These are phyloP conservation scores for Elaphomyces granulatus DNA, from an alignment of 495 filamentous ascomycete species.

Conservation along the genomic window DNA sequence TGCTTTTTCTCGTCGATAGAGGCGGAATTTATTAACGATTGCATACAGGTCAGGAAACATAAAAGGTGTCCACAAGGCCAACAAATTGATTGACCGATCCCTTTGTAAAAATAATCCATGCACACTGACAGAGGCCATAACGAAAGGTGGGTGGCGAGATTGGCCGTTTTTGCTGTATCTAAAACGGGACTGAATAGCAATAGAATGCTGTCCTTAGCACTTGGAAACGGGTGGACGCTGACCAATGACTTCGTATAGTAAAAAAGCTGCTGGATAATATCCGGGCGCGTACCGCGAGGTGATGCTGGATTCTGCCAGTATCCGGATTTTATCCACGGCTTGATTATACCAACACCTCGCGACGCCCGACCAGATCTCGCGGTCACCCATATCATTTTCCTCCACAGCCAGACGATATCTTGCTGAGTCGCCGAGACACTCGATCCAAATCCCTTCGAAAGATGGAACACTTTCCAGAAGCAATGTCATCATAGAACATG, in stretches of 20 bases:
- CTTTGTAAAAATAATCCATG: constrained; percentile 54
- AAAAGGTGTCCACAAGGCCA: constrained; percentile 34
- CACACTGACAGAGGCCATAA: constrained; percentile 43
- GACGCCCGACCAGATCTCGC: constrained; percentile 66
- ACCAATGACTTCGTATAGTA: constrained; percentile 47
- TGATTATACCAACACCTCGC: constrained; percentile 70
- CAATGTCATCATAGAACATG: constrained; percentile 69
- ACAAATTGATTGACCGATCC: constrained; percentile 34
- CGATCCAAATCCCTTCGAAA: constrained; percentile 81
- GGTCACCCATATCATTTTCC: constrained; percentile 52
- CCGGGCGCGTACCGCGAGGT: constrained; percentile 67
- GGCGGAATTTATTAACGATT: neutral
- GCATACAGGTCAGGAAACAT: constrained; percentile 18
- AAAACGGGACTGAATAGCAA: constrained; percentile 53
- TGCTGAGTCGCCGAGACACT: constrained; percentile 70
- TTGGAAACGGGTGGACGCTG: constrained; percentile 37
- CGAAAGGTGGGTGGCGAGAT: constrained; percentile 20
- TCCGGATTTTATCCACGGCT: constrained; percentile 55
- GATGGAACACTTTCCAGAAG: constrained; percentile 59
- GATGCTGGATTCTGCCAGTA: constrained; percentile 68
- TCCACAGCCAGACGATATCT: constrained; percentile 69
- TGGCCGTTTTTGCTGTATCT: constrained; percentile 7
- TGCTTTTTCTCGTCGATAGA: neutral
- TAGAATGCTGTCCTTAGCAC: constrained; percentile 53
- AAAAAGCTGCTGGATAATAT: constrained; percentile 58